Conservation (phyloP, 805 yeast genomes). For the Monosporozyma aquatica region DNA sequence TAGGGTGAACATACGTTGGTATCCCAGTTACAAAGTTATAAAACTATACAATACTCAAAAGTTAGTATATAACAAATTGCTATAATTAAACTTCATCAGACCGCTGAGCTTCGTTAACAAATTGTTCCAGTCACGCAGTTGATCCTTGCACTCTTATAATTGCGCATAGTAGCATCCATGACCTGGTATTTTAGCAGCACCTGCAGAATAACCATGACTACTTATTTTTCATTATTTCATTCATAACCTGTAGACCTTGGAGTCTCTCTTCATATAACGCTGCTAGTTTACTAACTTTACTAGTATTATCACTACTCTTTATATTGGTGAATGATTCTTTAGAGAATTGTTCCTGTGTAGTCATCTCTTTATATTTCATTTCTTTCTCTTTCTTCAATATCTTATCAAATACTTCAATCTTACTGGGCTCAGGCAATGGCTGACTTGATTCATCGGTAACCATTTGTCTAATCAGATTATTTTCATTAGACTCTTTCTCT, state of each 20-base stretch:
- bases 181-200: too few relatives aligned
- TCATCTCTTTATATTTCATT: constrained; percentile 6
- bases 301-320: constrained; percentile 41
- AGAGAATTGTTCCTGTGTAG: constrained; percentile 17
- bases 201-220: too few relatives aligned
- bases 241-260: constrained; percentile 31
- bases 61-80: too few relatives aligned
- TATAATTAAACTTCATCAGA: too few relatives aligned
- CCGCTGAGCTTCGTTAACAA: too few relatives aligned
- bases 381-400: constrained; percentile 14
- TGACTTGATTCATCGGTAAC: constrained; percentile 8
- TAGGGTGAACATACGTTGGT: too few relatives aligned
- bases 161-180: too few relatives aligned
- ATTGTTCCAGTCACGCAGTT: too few relatives aligned
- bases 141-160: too few relatives aligned
- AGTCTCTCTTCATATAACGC: constrained; percentile 53
- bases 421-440: constrained; percentile 7
- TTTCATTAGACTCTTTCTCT: constrained; percentile 2
- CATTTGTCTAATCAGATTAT: constrained; percentile 7
- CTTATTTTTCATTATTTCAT: constrained; percentile 23
- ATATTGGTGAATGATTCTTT: constrained; percentile 33
- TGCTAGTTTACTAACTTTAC: constrained; percentile 56
- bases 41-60: too few relatives aligned
- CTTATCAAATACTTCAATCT: constrained; percentile 24
- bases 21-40: too few relatives aligned